Conservation (phyloP, 495 filamentous ascomycete genomes). For the Xylaria castorea region DNA sequence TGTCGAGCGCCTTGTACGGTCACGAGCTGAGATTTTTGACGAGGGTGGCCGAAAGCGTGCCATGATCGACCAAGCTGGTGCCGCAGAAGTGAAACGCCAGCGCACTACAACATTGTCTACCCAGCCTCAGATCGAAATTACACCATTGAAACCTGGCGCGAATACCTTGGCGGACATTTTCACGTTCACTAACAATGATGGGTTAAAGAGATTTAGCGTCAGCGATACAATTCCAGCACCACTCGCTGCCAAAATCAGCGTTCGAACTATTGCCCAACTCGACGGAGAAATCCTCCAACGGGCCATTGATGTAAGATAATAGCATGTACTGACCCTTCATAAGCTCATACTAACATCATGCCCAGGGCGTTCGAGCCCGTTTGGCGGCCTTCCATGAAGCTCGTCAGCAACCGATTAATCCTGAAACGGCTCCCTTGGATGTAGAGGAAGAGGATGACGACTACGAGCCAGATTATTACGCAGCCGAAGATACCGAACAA, state of each 20-base stretch:
- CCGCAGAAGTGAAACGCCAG: constrained; percentile 55
- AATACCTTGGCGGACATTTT: constrained; percentile 80
- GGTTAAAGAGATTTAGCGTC: constrained; percentile 80
- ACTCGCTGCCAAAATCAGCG: constrained; percentile 76
- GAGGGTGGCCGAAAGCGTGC: constrained; percentile 78
- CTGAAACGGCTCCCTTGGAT: constrained; percentile 55
- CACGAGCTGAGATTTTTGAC: constrained; percentile 76
- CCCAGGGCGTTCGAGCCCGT: constrained; percentile 48
- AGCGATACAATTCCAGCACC: constrained; percentile 70
- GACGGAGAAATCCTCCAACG: constrained; percentile 68
- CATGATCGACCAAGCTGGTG: constrained; percentile 68
- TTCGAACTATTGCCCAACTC: constrained; percentile 70
- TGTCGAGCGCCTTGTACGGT: constrained; percentile 76
- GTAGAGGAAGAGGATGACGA: constrained; percentile 86
- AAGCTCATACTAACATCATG: neutral
- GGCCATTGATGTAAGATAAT: constrained; percentile 63
- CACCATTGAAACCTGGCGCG: constrained; percentile 74
- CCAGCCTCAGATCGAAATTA: constrained; percentile 57
- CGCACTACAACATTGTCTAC: constrained; percentile 38
- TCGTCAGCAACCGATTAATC: constrained; percentile 52
- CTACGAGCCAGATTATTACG: constrained; percentile 84
- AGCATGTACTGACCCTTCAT: constrained; percentile 35
- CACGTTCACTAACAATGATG: constrained; percentile 77
- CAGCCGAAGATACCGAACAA: constrained; percentile 74
- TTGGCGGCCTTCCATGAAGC: constrained; percentile 44